phyloP scores from a whole-genome alignment of 805 yeast species.

The Starmerella riodocensis region DNA sequence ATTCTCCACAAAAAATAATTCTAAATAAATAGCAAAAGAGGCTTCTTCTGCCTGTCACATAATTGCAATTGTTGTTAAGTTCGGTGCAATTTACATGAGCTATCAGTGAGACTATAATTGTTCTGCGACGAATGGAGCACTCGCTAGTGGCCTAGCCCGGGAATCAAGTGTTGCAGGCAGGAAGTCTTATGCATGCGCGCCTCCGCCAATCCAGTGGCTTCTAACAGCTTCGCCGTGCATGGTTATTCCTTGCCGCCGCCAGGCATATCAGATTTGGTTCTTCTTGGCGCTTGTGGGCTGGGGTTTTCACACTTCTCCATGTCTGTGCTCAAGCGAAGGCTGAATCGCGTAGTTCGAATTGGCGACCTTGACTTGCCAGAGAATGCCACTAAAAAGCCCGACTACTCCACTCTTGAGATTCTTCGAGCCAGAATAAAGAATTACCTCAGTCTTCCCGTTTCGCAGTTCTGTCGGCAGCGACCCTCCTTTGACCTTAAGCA shows the following conservation, averaged over 20 bases:
- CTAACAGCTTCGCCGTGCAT: no score
- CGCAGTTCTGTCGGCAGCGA: conserved; percentile 13
- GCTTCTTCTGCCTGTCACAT: background rate
- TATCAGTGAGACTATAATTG: no score
- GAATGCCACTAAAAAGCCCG: conserved; percentile 2
- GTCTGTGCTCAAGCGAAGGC: conserved; percentile 11
- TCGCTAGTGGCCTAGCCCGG: no score
- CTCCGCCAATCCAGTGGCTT: no score
- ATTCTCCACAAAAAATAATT: background rate
- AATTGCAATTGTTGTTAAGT: no score
- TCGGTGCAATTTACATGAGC: no score
- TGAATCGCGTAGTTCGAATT: conserved; percentile 12
- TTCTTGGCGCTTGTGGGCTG: no score
- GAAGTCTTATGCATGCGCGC: no score
- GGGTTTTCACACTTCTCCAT: conserved; percentile 2
- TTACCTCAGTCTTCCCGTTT: conserved; percentile 10
- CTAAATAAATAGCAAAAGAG: background rate
- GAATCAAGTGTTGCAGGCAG: no score
- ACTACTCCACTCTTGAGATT: conserved; percentile 11
- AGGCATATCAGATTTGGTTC: no score
- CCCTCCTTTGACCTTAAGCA: conserved; percentile 18
- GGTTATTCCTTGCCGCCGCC: no score
- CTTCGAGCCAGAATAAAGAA: conserved; percentile 14
- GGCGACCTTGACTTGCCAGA: conserved; percentile 2
- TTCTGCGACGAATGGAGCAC: no score